Percentiles rank a stretch among this genome's conserved stretches.
Evolutionary conservation across 2,329 filamentous ascomycete genomes (phyloP).

Genomic region (Penicillium sp.): DNA sequence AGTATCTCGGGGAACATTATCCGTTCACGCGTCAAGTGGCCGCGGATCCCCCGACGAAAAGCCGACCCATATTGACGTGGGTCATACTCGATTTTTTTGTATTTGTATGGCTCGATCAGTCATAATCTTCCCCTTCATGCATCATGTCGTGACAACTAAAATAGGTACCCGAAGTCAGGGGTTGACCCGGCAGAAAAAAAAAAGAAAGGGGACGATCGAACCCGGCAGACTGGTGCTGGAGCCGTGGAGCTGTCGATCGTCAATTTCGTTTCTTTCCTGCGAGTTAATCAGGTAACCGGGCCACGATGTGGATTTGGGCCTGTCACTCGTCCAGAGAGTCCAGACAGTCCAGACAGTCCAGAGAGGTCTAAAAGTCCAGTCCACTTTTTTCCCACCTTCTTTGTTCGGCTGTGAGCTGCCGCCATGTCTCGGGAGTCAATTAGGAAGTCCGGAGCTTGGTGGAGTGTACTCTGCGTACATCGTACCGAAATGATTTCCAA

Average conservation of each 20-base stretch:
- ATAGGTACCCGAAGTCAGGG: conserved; percentile 19
- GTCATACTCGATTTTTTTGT: conserved; percentile 1
- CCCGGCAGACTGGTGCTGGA: conserved; percentile 23
- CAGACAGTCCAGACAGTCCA: background rate
- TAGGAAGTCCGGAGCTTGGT: background rate
- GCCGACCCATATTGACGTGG: conserved; percentile 17
- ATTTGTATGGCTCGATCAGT: conserved; percentile 20
- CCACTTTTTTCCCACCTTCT: background rate
- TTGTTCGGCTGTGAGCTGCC: background rate
- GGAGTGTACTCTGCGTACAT: background rate
- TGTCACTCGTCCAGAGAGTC: conserved; percentile 3
- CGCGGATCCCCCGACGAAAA: conserved; percentile 19
- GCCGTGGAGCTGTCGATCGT: conserved; percentile 22
- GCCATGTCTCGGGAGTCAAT: background rate
- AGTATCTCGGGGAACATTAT: conserved; percentile 17
- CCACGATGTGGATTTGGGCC: conserved; percentile 7
- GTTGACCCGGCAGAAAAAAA: conserved; percentile 18
- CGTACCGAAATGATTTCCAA: background rate
- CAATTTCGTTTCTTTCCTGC: conserved; percentile 16
- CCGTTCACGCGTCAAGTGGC: conserved; percentile 16
- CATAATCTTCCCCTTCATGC: conserved; percentile 8
- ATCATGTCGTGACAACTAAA: conserved; percentile 9
- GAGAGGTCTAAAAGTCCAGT: conserved; percentile 2
- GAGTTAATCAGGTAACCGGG: conserved; percentile 8
- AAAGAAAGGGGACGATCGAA: conserved; percentile 22